Evolutionary conservation across 371 early-diverging fungal species (phyloP), one percentile per base, ranked within the genome.

Genomic region (Apophysomyces variabilis): DNA sequence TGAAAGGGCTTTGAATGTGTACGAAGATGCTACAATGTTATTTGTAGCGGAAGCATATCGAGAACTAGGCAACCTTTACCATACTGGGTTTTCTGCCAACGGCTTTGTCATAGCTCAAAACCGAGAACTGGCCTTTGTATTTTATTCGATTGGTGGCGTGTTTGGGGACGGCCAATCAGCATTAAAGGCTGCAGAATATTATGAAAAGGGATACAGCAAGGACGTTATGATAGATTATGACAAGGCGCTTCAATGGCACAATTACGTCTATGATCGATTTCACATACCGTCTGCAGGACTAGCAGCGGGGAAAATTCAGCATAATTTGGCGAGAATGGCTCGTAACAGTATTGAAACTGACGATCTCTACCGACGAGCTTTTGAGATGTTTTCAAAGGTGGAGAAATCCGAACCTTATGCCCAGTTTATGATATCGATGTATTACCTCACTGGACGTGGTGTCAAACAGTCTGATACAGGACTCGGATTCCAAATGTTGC

Each of bases 381-480:
- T 73, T 37, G 58, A 56, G 7, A 18, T 26, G 32, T 26, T 26
- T 26, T 26, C 32, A 26, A 26, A n/a, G 21, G 68, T 63, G 2
- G 64, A 43, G 8, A 45, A 21, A 21, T 5, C 21, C 7, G 54
- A 50, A 7, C 54, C 54, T 9, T 21, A 56, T 26, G 74, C 74
- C 38, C 58, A 74, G 41, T 44, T 66, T 35, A 65, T 74, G 70
- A 58, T 74, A 1, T 68, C 70, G 1, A 47, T 70, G 14, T 74
- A 74, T 56, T 64, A 74, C 37, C 60, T 74, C 16, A 41, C 67
- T 38, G 70, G 68, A 13, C 70, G 74, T 70, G 59, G 65, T 35
- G 26, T 58, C 14, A 35, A 54, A 14, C 43, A 62, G 36, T 62
- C 54, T 11, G 59, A 70, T 38, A 60, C 62, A 1, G 38, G 26